Base-by-base conservation (phyloP, 345 rosid species). In the Erodium maritimum region DNA sequence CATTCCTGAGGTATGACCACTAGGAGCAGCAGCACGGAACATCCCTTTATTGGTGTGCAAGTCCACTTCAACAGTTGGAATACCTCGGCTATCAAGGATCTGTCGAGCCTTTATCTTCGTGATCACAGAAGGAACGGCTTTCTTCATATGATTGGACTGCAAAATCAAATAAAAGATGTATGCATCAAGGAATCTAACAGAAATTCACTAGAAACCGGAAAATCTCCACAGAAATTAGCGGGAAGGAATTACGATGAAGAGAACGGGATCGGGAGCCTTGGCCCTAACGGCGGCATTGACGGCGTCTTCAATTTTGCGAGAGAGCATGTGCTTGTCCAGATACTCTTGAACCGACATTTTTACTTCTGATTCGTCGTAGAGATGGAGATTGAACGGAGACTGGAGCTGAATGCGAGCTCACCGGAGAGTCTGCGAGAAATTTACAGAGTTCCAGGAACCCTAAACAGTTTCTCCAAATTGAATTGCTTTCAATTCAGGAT, bases 201-300 rank as follows among this genome's bases (percentile, higher is more conserved):
- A 0, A 23, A 52, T 6, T 29, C 54, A 18, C 12, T 25, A 21
- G 19, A 48, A 33, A 48, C 29, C 13, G 29, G 25, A 37, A 18
- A 45, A 22, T 18, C 52, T 62, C 21, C 19, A 21, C 51, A 16
- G 1, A 21, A 45, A 42, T 0, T 52, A 37, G 11, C 62, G 3
- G 12, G 52, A 8, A 69, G 52, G 37, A 57, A 51, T 60, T 65
- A 93, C 97, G 74, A 93, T 93, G 85, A 89, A 89, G 68, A 89
- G 95, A 57, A 93, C 88, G 63, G 97, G 97, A 82, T 89, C 97
- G 62, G 86, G 52, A 74, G 91, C 75, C 79, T 89, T 89, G 58
- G 94, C 94, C 69, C 94, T 78, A 61, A 93, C 96, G 65, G 99
- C 91, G 57, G 99, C 99, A 79, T 91, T 91, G 63, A 91, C 96